Evolutionary conservation across 345 rosid species (phyloP).

Genomic region (Erucastrum elatum): DNA sequence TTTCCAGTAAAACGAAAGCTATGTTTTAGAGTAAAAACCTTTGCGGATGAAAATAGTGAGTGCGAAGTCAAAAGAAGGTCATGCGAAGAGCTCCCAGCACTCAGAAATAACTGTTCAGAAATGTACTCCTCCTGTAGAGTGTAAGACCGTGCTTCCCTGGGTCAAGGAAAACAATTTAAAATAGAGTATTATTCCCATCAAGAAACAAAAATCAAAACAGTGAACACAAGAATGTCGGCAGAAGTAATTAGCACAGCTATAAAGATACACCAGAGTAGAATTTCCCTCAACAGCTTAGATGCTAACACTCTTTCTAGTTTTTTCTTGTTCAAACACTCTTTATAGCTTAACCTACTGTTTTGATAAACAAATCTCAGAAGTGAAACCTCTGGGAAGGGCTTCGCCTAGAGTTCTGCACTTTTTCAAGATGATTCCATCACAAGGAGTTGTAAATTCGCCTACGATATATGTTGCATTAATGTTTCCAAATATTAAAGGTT

Average conservation of each 20-base stretch:
- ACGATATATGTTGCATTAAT: not conserved
- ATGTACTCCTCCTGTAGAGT: constrained; percentile 80
- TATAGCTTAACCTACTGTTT: constrained; percentile 9
- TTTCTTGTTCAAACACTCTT: not conserved
- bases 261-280: constrained; percentile 14
- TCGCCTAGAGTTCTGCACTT: not conserved
- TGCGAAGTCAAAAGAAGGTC: constrained; percentile 68
- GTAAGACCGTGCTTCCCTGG: constrained; percentile 73
- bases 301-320: constrained; percentile 15
- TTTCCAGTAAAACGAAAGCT: constrained; percentile 10
- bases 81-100: constrained; percentile 62
- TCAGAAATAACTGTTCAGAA: constrained; percentile 83
- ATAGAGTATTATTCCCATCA: constrained; percentile 19
- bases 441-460: not conserved
- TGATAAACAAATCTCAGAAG: constrained; percentile 15
- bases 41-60: constrained; percentile 62
- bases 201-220: constrained; percentile 14
- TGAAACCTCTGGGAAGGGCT: constrained; percentile 18
- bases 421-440: not conserved
- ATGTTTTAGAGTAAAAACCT: constrained; percentile 50
- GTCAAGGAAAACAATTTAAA: constrained; percentile 26
- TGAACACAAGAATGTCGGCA: not conserved
- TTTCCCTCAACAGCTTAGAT: not conserved
- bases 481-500: constrained; percentile 10
- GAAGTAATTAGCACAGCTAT: constrained; percentile 16